phyloP scores from a whole-genome alignment of 2,329 filamentous ascomycete species.

The Penicillium sp. region DNA sequence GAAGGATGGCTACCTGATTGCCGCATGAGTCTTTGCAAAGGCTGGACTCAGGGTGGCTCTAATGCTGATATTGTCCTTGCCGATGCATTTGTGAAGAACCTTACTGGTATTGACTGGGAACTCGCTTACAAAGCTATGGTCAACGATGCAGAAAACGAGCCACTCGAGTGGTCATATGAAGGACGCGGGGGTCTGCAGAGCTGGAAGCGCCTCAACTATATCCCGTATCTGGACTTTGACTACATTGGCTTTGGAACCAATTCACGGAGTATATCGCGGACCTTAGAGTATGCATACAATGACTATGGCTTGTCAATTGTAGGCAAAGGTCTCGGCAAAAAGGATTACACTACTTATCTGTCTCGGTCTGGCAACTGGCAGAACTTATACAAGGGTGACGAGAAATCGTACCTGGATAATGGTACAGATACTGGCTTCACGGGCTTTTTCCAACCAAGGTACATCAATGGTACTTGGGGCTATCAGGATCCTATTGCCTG shows the following conservation, averaged over 20 bases:
- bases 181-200: conserved; percentile 67
- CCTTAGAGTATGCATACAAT: conserved; percentile 73
- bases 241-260: conserved; percentile 63
- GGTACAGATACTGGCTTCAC: conserved; percentile 62
- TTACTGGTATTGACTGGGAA: conserved; percentile 64
- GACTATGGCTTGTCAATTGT: conserved; percentile 65
- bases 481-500: conserved; percentile 58
- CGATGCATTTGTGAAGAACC: conserved; percentile 65
- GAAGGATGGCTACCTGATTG: conserved; percentile 35
- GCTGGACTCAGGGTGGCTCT: conserved; percentile 29
- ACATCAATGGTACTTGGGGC: conserved; percentile 65
- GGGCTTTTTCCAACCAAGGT: conserved; percentile 69
- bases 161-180: conserved; percentile 65
- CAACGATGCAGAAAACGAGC: conserved; percentile 68
- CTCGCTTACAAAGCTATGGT: conserved; percentile 65
- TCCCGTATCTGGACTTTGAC: conserved; percentile 68
- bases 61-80: conserved; percentile 68
- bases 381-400: conserved; percentile 62
- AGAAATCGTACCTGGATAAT: conserved; percentile 53
- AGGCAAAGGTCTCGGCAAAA: conserved; percentile 55
- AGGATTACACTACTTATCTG: conserved; percentile 50
- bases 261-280: conserved; percentile 67
- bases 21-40: conserved; percentile 35
- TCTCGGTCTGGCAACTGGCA: conserved; percentile 60
- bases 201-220: conserved; percentile 68